Evolutionary conservation across 2,329 filamentous ascomycete genomes (phyloP).

Genomic region (Nannizziopsis barbatae): DNA sequence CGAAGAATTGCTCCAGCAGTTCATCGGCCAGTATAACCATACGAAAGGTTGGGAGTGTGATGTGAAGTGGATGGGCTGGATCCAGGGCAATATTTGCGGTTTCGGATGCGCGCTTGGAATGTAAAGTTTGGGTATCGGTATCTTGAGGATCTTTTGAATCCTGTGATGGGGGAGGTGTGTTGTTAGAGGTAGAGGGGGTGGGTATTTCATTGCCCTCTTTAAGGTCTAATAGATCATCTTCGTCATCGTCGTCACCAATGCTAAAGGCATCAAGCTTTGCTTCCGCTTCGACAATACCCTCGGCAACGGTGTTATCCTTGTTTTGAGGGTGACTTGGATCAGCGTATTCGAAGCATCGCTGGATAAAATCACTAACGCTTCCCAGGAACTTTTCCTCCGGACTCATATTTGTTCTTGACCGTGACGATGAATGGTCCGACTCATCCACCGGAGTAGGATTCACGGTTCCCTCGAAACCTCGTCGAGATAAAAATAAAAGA

Average conservation of each 20-base stretch:
- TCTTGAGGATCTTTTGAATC: slow-evolving; percentile 17
- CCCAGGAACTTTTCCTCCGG: slow-evolving; percentile 81
- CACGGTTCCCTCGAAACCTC: slow-evolving; percentile 67
- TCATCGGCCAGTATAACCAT: slow-evolving; percentile 98
- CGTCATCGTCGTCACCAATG: slow-evolving; percentile 65
- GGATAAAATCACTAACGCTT: slow-evolving; percentile 90
- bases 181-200: slow-evolving; percentile 17
- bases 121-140: slow-evolving; percentile 23
- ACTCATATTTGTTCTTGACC: slow-evolving; percentile 40
- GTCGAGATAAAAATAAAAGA: slow-evolving; percentile 77
- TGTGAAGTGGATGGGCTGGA: slow-evolving; percentile 83
- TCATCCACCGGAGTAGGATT: slow-evolving; percentile 51
- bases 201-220: slow-evolving; percentile 1
- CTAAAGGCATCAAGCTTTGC: slow-evolving; percentile 51
- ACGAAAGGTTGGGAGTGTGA: slow-evolving; percentile 92
- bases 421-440: slow-evolving; percentile 32
- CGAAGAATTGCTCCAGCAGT: slow-evolving; percentile 91
- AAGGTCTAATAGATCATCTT: slow-evolving; percentile 36
- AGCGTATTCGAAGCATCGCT: slow-evolving; percentile 94
- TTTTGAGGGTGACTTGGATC: slow-evolving; percentile 73
- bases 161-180: slow-evolving; percentile 17
- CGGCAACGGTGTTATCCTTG: slow-evolving; percentile 28
- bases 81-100: slow-evolving; percentile 83
- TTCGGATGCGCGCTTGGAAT: slow-evolving; percentile 57
- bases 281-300: slow-evolving; percentile 20